A percentile compares a stretch with the other conserved stretches of the same genome.
Conservation (phyloP, 345 rosid genomes). For the Lepidium sativum region DNA sequence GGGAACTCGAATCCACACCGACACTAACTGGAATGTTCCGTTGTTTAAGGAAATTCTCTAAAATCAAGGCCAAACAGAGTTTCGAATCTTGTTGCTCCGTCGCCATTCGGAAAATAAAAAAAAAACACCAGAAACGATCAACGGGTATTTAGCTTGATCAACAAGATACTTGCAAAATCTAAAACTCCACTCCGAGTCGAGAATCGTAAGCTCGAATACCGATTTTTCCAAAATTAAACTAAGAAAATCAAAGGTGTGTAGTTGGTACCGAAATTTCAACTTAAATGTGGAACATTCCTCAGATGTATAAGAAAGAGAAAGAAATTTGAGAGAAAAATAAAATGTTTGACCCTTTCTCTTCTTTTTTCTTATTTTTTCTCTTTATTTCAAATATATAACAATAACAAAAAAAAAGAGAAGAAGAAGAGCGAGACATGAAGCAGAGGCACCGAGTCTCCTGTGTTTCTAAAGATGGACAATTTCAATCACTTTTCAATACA, state of each 20-base stretch:
- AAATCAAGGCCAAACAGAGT: conserved; percentile 55
- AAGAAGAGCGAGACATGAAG: conserved; percentile 23
- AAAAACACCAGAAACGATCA: neutral
- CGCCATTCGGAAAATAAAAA: conserved; percentile 34
- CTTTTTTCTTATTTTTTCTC: neutral
- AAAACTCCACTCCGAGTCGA: neutral
- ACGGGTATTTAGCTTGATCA: conserved; percentile 21
- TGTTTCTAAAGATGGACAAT: conserved; percentile 19
- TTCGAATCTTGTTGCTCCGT: conserved; percentile 40
- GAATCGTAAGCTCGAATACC: neutral
- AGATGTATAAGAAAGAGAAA: conserved; percentile 10
- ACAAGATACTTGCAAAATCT: conserved; percentile 10
- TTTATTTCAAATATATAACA: neutral
- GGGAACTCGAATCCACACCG: conserved; percentile 34
- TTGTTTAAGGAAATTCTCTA: conserved; percentile 62
- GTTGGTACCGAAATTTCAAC: neutral
- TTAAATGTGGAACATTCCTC: conserved; percentile 5
- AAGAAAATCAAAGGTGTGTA: conserved; percentile 3
- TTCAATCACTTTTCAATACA: conserved; percentile 2
- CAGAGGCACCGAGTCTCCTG: conserved; percentile 19
- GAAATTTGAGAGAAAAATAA: neutral
- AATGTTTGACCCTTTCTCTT: neutral
- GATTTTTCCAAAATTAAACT: neutral
- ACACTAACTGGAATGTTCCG: conserved; percentile 32
- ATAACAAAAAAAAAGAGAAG: neutral